Evolutionary conservation across 805 yeast genomes (phyloP), one percentile per base, ranked within the genome.

Genomic region (Yarrowia keelungensis): DNA sequence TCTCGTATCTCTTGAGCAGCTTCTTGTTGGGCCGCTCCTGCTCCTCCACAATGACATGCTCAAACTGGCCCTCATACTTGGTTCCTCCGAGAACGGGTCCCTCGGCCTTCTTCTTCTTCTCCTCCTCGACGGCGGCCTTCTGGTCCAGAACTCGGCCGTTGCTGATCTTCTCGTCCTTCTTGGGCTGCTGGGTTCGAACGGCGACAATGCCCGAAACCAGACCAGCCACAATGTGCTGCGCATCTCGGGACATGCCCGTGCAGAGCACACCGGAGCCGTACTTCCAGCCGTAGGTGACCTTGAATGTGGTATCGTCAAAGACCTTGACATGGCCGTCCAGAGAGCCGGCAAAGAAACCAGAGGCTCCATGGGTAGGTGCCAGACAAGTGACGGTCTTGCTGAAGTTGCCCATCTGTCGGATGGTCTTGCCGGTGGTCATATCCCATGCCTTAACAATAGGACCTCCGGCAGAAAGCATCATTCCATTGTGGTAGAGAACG

Each of bases 321-420:
- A 93, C 93, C 79, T 95, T 95, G 70, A 95, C 97, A 78, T 95
- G 99, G 22, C 99, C 99, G 79, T 95, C 99, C 69, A 95, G 82
- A 0, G 98, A 92, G 16, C 98, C 98, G 2, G 97, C 98, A 39
- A 95, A 80, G 54, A 95, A 81, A n/a, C 95, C 94, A 64, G 86
- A 81, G 10, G 72, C 75, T 3, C 59, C 61, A 8, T 62, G 67
- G 10, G 94, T 89, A 72, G 85, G 80, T 66, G 90, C 87, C 71
- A 93, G 81, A 70, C 93, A 88, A 15, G 98, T 93, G 49, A 94
- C 97, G 0, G 98, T 90, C 79, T 95, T 94, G 73, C 93, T 93
- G 81, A 95, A 95, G 78, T 93, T 94, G 64, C 87, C 85, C 75
- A 96, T 82, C 72, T 90, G 91, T 74, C 86, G 84, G 54, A 90